Percentiles rank a stretch among this genome's conserved stretches.
Conservation (phyloP, 768 basidiomycete species). For the Punctularia strigosozonata region DNA sequence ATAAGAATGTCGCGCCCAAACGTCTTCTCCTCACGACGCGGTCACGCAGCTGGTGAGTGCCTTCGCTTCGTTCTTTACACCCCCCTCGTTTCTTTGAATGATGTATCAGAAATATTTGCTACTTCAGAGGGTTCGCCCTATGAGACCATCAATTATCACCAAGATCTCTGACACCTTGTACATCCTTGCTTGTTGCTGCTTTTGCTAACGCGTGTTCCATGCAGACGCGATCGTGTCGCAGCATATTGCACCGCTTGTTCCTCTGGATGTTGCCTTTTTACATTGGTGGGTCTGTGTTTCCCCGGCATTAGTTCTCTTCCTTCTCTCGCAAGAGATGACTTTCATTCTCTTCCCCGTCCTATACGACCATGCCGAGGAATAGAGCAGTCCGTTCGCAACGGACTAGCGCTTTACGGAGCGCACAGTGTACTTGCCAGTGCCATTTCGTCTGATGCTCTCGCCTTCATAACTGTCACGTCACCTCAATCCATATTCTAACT, state of each 20-base stretch:
- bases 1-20: no score
- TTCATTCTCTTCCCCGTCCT: constrained; percentile 89
- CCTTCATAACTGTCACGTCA: neutral
- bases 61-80: constrained; percentile 7
- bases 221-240: no score
- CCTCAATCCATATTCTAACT: neutral
- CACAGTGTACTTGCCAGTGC: constrained; percentile 84
- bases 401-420: constrained; percentile 46
- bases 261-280: no score
- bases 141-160: constrained; percentile 55
- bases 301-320: neutral
- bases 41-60: no score
- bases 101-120: constrained; percentile 62
- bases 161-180: constrained; percentile 57
- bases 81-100: constrained; percentile 14
- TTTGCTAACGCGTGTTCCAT: constrained; percentile 1
- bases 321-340: constrained; percentile 36
- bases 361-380: constrained; percentile 80
- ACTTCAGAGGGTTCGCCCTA: constrained; percentile 50
- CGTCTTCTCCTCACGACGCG: no score
- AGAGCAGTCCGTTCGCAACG: constrained; percentile 75
- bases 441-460: constrained; percentile 57
- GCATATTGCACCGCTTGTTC: no score
- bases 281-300: no score
- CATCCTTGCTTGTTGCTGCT: constrained; percentile 6